Evolutionary conservation across 148 eudicot genomes (phyloP).

Genomic region (Vaccinium macrocarpon): DNA sequence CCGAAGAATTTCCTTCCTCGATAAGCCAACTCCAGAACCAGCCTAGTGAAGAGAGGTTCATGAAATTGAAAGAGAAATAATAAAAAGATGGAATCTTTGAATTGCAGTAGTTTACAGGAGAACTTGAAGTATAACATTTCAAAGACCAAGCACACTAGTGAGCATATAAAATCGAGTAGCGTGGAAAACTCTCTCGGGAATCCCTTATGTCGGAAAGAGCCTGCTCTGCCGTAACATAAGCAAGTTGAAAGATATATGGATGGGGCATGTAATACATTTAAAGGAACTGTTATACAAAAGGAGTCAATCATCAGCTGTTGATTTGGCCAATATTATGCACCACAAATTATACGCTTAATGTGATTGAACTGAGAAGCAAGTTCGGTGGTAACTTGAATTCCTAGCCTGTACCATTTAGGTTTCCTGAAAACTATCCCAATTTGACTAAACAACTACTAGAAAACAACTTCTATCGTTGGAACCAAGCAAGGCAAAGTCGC

Average conservation of each 20-base stretch:
- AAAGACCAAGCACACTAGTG: neutral
- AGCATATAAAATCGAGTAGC: neutral
- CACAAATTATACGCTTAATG: neutral
- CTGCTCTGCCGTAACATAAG: neutral
- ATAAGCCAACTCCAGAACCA: slow-evolving; percentile 55
- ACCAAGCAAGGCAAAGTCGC: neutral
- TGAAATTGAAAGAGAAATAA: slow-evolving; percentile 4
- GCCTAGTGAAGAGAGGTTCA: slow-evolving; percentile 39
- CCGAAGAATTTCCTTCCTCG: slow-evolving; percentile 52
- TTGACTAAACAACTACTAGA: neutral
- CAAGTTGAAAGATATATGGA: neutral
- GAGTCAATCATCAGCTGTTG: neutral
- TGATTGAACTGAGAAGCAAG: neutral
- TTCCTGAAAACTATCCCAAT: neutral
- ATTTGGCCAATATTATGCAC: neutral
- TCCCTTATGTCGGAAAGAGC: neutral
- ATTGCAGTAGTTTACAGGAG: neutral
- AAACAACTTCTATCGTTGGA: neutral
- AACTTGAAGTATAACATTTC: slow-evolving; percentile 3
- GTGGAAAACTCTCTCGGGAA: neutral
- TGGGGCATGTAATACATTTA: neutral
- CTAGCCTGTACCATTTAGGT: neutral
- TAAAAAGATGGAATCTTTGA: neutral
- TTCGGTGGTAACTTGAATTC: neutral
- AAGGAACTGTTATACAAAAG: neutral